Percentiles rank a stretch among this genome's conserved stretches.
Conservation (phyloP, 129 eudicot genomes). For the Ambrosia trifida region DNA sequence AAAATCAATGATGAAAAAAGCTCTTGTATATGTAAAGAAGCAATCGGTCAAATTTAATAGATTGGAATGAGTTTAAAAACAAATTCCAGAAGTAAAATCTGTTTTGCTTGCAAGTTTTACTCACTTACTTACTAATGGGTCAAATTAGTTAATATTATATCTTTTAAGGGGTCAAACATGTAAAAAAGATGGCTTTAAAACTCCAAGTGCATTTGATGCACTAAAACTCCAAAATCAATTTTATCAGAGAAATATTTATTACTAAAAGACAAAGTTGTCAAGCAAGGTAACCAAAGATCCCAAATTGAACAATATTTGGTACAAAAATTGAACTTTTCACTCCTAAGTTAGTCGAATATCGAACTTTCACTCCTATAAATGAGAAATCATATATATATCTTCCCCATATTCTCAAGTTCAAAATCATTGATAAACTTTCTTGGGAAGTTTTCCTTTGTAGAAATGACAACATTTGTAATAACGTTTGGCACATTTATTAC, state of each 20-base stretch:
- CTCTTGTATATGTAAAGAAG: conserved; percentile 4
- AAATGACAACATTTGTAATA: conserved; percentile 3
- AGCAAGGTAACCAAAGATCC: not conserved
- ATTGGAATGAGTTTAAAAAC: not conserved
- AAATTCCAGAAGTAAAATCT: not conserved
- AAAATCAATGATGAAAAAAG: conserved; percentile 8
- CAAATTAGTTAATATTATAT: not conserved
- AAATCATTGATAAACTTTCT: not conserved
- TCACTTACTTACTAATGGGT: not conserved
- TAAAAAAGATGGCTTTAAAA: not conserved
- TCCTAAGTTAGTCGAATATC: not conserved
- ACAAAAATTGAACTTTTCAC: not conserved
- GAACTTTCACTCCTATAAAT: not conserved
- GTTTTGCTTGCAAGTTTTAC: not conserved
- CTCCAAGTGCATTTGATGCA: not conserved
- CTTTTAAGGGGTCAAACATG: not conserved
- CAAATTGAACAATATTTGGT: not conserved
- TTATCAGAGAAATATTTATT: not conserved
- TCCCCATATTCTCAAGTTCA: not conserved
- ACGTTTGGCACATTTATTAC: not conserved
- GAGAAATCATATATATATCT: not conserved
- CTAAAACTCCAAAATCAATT: not conserved
- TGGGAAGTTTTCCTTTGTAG: not conserved
- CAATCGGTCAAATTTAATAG: not conserved
- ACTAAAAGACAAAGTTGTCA: not conserved